phyloP scores from a whole-genome alignment of 1,139 yeast species.

The Scheffersomyces illinoinensis region DNA sequence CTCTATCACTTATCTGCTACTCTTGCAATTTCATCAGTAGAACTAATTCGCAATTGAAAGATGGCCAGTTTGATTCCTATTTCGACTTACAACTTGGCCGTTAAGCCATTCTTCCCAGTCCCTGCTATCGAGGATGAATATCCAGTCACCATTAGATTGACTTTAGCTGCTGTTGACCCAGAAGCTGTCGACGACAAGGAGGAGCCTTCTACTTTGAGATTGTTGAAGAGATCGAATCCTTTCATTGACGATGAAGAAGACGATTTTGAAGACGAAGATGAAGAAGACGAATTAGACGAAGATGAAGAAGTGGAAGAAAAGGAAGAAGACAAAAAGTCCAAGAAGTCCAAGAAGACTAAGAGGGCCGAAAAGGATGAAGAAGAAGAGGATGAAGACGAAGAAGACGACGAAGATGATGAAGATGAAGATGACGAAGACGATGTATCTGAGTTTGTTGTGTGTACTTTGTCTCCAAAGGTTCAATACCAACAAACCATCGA shows the following conservation, averaged over 20 bases:
- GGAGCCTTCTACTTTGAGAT: slow-evolving; percentile 85
- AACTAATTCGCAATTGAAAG: slow-evolving; percentile 3
- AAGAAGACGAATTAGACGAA: slow-evolving; percentile 55
- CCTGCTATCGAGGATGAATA: slow-evolving; percentile 84
- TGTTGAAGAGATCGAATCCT: slow-evolving; percentile 71
- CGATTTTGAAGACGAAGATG: slow-evolving; percentile 37
- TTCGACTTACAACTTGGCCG: slow-evolving; percentile 81
- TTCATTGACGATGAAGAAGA: slow-evolving; percentile 51
- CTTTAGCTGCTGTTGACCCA: slow-evolving; percentile 96
- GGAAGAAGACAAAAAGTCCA: slow-evolving; percentile 27
- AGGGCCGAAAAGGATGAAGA: slow-evolving; percentile 34
- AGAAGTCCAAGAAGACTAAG: slow-evolving; percentile 17
- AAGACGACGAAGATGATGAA: slow-evolving; percentile 61
- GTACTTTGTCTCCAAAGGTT: slow-evolving; percentile 85
- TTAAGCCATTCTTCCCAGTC: slow-evolving; percentile 82
- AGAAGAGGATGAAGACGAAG: slow-evolving; percentile 52
- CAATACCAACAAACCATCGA: slow-evolving; percentile 91
- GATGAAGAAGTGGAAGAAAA: slow-evolving; percentile 41
- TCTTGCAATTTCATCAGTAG: neutral
- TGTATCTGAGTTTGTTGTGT: slow-evolving; percentile 75
- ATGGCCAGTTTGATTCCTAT: slow-evolving; percentile 78
- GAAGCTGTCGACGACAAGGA: slow-evolving; percentile 76
- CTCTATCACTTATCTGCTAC: slow-evolving; percentile 1
- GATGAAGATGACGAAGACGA: slow-evolving; percentile 54
- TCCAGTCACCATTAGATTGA: slow-evolving; percentile 86